Percentiles rank a stretch among this genome's conserved stretches.
Conservation (phyloP, 768 basidiomycete species). For the Tricholoma sp. region DNA sequence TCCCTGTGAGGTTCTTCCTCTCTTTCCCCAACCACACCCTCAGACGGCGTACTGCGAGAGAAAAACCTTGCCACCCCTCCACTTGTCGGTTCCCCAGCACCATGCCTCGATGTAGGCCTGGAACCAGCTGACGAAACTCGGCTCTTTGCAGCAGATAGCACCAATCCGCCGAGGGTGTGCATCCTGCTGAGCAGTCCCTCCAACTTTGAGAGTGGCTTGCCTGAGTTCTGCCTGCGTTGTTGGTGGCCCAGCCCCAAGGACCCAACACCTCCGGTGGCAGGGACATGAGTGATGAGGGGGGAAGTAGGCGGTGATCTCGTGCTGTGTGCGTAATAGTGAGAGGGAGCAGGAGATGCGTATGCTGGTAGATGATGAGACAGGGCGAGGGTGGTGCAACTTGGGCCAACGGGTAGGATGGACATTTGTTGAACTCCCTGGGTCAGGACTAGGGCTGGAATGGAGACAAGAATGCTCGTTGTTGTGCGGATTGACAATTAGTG, state of each 20-base stretch:
- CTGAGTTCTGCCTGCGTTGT: constrained; percentile 47
- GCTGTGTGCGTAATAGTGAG: constrained; percentile 2
- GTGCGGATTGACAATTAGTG: not conserved
- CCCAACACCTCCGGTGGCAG: not conserved
- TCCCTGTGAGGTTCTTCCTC: constrained; percentile 13
- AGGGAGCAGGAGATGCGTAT: constrained; percentile 33
- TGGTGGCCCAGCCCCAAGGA: not conserved
- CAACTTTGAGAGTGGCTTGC: constrained; percentile 50
- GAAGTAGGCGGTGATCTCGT: not conserved
- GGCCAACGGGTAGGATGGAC: not conserved
- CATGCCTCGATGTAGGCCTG: not conserved
- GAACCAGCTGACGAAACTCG: constrained; percentile 12
- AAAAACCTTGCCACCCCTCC: constrained; percentile 27
- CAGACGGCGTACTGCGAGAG: no score
- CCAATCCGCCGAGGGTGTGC: constrained; percentile 58
- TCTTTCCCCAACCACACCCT: constrained; percentile 1
- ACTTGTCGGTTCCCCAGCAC: no score
- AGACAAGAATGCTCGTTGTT: not conserved
- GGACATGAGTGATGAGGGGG: not conserved
- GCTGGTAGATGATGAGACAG: constrained; percentile 63
- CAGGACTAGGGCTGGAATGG: not conserved
- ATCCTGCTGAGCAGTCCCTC: constrained; percentile 62
- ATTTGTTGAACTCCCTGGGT: not conserved
- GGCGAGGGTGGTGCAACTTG: constrained; percentile 26
- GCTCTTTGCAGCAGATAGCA: constrained; percentile 44